phyloP scores from a whole-genome alignment of 345 rosid genomes.

The Linum usitatissimum region DNA sequence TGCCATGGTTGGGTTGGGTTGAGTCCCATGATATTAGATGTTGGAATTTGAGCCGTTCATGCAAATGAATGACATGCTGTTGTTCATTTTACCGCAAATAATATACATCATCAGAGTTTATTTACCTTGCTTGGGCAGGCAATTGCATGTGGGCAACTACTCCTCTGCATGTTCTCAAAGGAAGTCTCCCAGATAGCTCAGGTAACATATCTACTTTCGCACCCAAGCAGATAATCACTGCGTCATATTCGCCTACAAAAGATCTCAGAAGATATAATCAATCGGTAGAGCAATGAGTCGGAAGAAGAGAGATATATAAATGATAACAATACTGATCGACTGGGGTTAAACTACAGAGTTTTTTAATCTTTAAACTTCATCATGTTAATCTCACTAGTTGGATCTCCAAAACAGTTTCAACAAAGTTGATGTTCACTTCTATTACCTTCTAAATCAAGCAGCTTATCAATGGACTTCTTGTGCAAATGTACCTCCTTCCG shows the following conservation, averaged over 20 bases:
- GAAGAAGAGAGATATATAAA: not conserved
- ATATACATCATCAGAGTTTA: not conserved
- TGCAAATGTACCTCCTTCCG: slow-evolving; percentile 36
- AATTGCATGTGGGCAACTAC: slow-evolving; percentile 60
- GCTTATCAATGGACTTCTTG: slow-evolving; percentile 39
- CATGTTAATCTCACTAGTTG: too few species aligned
- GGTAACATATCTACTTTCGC: slow-evolving; percentile 64
- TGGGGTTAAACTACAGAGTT: too few species aligned
- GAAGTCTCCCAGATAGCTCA: slow-evolving; percentile 71
- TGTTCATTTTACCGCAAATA: too few species aligned
- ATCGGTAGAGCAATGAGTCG: not conserved
- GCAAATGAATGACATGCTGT: not conserved
- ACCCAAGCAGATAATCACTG: slow-evolving; percentile 69
- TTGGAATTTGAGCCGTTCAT: too few species aligned
- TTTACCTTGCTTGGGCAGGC: slow-evolving; percentile 37
- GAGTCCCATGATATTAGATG: too few species aligned
- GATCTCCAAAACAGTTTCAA: too few species aligned
- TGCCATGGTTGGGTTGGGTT: too few species aligned
- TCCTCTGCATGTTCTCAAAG: slow-evolving; percentile 84
- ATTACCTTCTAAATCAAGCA: slow-evolving; percentile 62
- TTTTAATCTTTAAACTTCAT: too few species aligned
- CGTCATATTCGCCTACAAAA: slow-evolving; percentile 60
- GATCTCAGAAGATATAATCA: not conserved
- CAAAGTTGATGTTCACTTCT: not conserved
- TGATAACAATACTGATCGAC: too few species aligned